Evolutionary conservation across 2,329 filamentous ascomycete species (phyloP).

Genomic region (Diplodia corticola): DNA sequence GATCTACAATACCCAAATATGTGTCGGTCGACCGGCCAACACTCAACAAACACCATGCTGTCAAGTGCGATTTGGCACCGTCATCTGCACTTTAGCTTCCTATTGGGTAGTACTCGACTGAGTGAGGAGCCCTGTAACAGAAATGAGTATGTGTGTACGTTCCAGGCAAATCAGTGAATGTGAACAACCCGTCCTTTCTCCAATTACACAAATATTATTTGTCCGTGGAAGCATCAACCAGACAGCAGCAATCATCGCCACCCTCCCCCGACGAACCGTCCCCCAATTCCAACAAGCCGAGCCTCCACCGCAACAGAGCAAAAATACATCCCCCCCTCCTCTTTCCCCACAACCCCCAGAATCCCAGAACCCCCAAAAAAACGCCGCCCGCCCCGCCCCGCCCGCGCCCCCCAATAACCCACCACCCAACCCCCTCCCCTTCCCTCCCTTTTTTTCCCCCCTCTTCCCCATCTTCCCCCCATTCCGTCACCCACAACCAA

Average conservation of each 20-base stretch:
- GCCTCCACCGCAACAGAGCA: too few species aligned
- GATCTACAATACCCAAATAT: not conserved
- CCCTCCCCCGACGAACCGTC: not conserved
- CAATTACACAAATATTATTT: not conserved
- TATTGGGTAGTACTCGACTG: not conserved
- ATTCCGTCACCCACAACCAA: too few species aligned
- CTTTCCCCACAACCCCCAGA: too few species aligned
- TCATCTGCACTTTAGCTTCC: not conserved
- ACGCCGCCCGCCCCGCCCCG: too few species aligned
- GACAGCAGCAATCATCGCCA: too few species aligned
- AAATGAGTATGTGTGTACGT: too few species aligned
- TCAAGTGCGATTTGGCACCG: not conserved
- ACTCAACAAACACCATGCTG: not conserved
- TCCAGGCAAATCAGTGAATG: not conserved
- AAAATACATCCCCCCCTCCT: too few species aligned
- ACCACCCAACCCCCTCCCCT: too few species aligned
- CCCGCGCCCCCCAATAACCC: too few species aligned
- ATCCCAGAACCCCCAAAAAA: too few species aligned
- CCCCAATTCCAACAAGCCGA: not conserved
- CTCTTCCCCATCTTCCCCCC: constrained; percentile 3
- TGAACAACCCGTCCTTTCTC: not conserved
- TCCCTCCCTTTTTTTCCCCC: too few species aligned
- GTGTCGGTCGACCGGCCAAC: not conserved
- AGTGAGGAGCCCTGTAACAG: not conserved
- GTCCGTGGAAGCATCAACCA: too few species aligned